Percentiles rank a stretch among this genome's conserved stretches.
Evolutionary conservation across 306 rosid genomes (phyloP).

Genomic region (Macrotyloma uniflorum): DNA sequence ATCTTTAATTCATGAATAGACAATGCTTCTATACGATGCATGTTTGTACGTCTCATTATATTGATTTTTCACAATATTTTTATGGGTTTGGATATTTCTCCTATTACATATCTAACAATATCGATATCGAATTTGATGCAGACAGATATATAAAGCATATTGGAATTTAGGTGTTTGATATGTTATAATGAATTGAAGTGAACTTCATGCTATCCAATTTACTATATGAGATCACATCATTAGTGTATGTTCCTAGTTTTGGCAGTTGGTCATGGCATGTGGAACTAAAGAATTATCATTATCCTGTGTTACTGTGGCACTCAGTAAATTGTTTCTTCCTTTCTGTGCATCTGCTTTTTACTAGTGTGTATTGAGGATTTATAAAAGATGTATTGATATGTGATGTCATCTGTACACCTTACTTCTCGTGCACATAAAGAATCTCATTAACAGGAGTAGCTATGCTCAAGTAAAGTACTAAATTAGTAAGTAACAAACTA

Average conservation of each 20-base stretch:
- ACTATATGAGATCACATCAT: background rate
- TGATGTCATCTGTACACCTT: conserved; percentile 29
- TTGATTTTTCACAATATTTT: background rate
- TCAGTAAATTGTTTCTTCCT: background rate
- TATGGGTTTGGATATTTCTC: too few species aligned
- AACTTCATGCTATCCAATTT: background rate
- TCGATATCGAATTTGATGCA: background rate
- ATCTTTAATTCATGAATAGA: background rate
- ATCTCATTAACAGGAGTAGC: conserved; percentile 15
- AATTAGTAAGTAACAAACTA: conserved; percentile 27
- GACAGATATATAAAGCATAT: background rate
- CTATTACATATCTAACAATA: too few species aligned
- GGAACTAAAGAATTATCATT: background rate
- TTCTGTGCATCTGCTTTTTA: background rate
- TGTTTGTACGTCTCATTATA: too few species aligned
- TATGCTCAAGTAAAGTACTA: background rate
- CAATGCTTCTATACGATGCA: background rate
- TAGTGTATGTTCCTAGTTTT: background rate
- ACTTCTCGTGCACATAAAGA: conserved; percentile 33
- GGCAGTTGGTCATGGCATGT: background rate
- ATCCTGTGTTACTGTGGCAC: background rate
- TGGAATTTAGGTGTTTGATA: background rate
- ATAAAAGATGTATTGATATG: background rate
- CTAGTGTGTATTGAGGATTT: background rate
- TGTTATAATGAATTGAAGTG: background rate